These are phyloP conservation scores for Monilinia laxa DNA, from an alignment of 2,329 filamentous ascomycete species.

Conservation along the genomic window DNA sequence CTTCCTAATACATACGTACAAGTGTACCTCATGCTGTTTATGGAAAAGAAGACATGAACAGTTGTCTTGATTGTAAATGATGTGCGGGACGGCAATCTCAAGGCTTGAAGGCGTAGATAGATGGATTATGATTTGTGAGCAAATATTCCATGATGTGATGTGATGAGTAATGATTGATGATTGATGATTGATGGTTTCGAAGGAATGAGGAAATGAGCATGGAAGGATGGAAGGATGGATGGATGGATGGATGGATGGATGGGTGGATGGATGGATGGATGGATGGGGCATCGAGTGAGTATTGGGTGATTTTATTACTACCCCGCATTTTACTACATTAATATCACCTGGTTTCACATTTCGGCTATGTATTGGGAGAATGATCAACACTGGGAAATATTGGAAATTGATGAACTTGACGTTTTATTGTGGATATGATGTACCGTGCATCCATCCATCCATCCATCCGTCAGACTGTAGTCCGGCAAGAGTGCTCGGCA, in stretches of 20 bases:
- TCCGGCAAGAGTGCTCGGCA: no score
- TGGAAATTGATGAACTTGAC: no score
- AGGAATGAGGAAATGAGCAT: no score
- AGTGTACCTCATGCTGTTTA: not conserved
- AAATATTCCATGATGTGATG: not conserved
- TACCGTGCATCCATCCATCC: no score
- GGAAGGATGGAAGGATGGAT: no score
- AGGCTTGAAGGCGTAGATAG: not conserved
- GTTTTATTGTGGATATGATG: no score
- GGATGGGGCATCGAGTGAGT: not conserved
- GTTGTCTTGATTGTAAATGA: not conserved
- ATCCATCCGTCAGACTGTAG: no score
- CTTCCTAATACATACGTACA: not conserved
- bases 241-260: not conserved
- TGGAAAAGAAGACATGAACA: not conserved
- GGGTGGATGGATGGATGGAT: not conserved
- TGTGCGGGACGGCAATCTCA: not conserved
- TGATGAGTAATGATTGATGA: no score
- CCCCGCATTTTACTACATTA: constrained; percentile 10
- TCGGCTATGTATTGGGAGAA: not conserved
- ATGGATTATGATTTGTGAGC: not conserved
- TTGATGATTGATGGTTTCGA: no score
- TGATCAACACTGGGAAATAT: constrained; percentile 1
- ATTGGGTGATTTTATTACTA: not conserved
- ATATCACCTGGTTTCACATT: constrained; percentile 5